Conservation (phyloP, 768 basidiomycete genomes). For the Leccinum uliginosum region DNA sequence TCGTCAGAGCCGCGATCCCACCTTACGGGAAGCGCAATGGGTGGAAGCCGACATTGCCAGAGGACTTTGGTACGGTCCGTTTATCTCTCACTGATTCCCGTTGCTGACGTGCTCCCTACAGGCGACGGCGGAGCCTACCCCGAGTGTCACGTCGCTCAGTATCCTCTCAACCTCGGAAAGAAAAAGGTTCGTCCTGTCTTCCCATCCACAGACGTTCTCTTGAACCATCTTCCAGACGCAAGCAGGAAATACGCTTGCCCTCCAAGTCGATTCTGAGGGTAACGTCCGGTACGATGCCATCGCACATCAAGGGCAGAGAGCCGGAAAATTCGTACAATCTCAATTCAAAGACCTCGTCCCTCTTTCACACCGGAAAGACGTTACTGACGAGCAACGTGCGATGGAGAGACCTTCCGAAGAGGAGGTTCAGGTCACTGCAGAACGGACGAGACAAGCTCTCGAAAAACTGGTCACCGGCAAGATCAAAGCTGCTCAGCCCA, state of each 20-base stretch:
- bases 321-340: conserved; percentile 83
- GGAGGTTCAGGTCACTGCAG: conserved; percentile 85
- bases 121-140: conserved; percentile 87
- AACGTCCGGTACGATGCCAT: conserved; percentile 97
- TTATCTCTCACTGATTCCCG: not conserved
- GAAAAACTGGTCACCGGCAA: conserved; percentile 93
- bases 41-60: conserved; percentile 81
- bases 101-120: conserved; percentile 24
- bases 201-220: not conserved
- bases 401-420: conserved; percentile 96
- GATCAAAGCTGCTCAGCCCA: conserved; percentile 98
- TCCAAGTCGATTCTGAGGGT: conserved; percentile 95
- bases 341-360: conserved; percentile 99
- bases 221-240: conserved; percentile 53
- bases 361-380: conserved; percentile 81
- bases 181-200: conserved; percentile 67
- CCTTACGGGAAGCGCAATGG: conserved; percentile 80
- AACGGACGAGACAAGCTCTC: conserved; percentile 84
- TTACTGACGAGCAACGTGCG: conserved; percentile 62
- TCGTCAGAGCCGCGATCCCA: conserved; percentile 57
- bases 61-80: conserved; percentile 71
- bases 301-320: conserved; percentile 89
- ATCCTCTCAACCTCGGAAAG: conserved; percentile 90
- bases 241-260: conserved; percentile 89
- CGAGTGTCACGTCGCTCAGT: conserved; percentile 96